phyloP scores from a whole-genome alignment of 2,329 filamentous ascomycete genomes.

The Penicillium decumbens region DNA sequence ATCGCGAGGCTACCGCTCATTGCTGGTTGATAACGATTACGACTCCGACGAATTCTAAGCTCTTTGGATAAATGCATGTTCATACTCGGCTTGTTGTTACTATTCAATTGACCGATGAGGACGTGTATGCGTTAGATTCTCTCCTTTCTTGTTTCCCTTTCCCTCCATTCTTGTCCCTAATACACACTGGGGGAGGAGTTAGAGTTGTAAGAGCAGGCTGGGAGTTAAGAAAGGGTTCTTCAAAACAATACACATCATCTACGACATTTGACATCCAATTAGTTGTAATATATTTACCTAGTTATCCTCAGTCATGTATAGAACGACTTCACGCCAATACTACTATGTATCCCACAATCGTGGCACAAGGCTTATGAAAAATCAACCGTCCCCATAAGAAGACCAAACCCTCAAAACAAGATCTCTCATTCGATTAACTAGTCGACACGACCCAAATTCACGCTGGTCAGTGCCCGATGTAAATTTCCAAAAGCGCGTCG shows the following conservation, averaged over 20 bases:
- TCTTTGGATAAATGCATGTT: neutral
- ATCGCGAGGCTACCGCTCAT: constrained; percentile 68
- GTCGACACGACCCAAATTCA: neutral
- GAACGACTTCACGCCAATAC: no score
- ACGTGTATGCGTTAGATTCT: neutral
- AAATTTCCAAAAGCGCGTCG: neutral
- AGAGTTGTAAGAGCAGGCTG: neutral
- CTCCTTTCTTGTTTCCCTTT: no score
- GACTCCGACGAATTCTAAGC: constrained; percentile 63
- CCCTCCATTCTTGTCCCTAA: neutral
- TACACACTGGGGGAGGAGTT: neutral
- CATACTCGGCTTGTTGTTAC: neutral
- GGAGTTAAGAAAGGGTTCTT: neutral
- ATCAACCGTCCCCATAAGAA: neutral
- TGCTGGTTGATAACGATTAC: constrained; percentile 69
- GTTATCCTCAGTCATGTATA: neutral
- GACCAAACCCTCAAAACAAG: no score
- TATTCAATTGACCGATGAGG: neutral
- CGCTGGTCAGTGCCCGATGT: neutral
- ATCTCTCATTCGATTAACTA: neutral
- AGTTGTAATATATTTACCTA: neutral
- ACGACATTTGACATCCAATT: neutral
- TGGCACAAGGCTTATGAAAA: neutral
- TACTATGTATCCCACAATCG: no score
- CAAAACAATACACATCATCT: neutral